Percentiles rank a stretch among this genome's conserved stretches.
These are phyloP conservation scores for Yamadazyma triangularis DNA, from an alignment of 1,139 yeast genomes.

Conservation along the genomic window DNA sequence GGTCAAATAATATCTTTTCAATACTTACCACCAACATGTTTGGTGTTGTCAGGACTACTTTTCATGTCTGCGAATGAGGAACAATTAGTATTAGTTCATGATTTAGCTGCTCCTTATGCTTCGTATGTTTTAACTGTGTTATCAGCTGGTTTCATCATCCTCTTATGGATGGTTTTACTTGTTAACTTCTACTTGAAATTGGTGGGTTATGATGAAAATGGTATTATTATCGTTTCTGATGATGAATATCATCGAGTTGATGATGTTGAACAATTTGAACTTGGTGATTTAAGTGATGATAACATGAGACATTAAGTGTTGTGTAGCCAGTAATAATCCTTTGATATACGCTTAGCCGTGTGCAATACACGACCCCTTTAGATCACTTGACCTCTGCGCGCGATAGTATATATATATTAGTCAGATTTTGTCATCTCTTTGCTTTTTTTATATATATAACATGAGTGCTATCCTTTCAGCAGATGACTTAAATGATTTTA, in stretches of 20 bases:
- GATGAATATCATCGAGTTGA: slow-evolving; percentile 10
- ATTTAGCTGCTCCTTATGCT: slow-evolving; percentile 78
- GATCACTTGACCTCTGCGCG: too few species aligned
- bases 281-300: slow-evolving; percentile 27
- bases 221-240: slow-evolving; percentile 16
- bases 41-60: slow-evolving; percentile 71
- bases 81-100: slow-evolving; percentile 66
- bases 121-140: slow-evolving; percentile 72
- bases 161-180: slow-evolving; percentile 58
- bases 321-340: too few species aligned
- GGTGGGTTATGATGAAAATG: slow-evolving; percentile 43
- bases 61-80: slow-evolving; percentile 95
- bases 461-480: slow-evolving; percentile 90
- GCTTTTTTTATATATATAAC: not conserved
- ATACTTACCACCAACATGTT: slow-evolving; percentile 75
- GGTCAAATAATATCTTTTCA: slow-evolving; percentile 67
- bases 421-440: slow-evolving; percentile 2
- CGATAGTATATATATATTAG: slow-evolving; percentile 6
- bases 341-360: too few species aligned
- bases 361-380: too few species aligned
- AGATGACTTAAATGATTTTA: slow-evolving; percentile 90
- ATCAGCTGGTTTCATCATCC: slow-evolving; percentile 70
- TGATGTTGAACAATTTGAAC: slow-evolving; percentile 30
- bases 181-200: slow-evolving; percentile 55
- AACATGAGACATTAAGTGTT: too few species aligned